Evolutionary conservation across 352 stramenopile genomes (phyloP).

Genomic region (Phytophthora sp.): DNA sequence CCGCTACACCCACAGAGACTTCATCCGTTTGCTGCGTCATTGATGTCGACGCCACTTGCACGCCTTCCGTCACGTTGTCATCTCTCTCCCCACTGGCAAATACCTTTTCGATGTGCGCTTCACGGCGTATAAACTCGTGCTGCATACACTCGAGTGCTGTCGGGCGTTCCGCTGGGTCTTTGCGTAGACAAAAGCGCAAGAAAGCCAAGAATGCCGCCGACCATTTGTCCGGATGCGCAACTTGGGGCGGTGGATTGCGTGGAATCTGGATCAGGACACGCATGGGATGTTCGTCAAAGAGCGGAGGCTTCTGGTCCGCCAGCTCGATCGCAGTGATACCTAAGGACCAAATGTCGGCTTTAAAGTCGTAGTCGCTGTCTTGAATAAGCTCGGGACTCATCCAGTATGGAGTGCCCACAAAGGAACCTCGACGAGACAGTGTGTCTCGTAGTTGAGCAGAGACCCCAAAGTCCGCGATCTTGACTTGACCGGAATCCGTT

Average conservation of each 20-base stretch:
- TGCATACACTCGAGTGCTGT: conserved; percentile 89
- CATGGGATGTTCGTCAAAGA: conserved; percentile 92
- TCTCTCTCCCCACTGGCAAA: conserved; percentile 33
- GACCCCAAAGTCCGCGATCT: conserved; percentile 95
- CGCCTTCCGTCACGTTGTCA: conserved; percentile 1
- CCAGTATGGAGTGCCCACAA: conserved; percentile 94
- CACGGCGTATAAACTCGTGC: conserved; percentile 87
- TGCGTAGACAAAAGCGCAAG: conserved; percentile 81
- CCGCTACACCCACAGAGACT: not conserved
- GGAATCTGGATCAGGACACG: conserved; percentile 79
- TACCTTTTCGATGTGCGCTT: conserved; percentile 46
- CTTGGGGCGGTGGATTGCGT: conserved; percentile 80
- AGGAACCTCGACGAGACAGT: conserved; percentile 63
- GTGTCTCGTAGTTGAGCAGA: conserved; percentile 67
- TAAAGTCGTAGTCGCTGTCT: conserved; percentile 91
- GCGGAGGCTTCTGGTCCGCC: conserved; percentile 89
- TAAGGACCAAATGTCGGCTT: conserved; percentile 92
- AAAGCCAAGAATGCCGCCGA: conserved; percentile 84
- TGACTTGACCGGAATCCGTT: conserved; percentile 91
- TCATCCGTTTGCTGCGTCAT: too few species aligned
- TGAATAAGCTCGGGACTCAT: conserved; percentile 96
- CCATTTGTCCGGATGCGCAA: conserved; percentile 81
- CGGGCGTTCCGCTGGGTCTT: conserved; percentile 72
- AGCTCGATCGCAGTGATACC: conserved; percentile 93
- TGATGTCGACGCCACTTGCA: not conserved